Evolutionary conservation across 495 filamentous ascomycete species (phyloP).

Genomic region (Neurospora sp.): DNA sequence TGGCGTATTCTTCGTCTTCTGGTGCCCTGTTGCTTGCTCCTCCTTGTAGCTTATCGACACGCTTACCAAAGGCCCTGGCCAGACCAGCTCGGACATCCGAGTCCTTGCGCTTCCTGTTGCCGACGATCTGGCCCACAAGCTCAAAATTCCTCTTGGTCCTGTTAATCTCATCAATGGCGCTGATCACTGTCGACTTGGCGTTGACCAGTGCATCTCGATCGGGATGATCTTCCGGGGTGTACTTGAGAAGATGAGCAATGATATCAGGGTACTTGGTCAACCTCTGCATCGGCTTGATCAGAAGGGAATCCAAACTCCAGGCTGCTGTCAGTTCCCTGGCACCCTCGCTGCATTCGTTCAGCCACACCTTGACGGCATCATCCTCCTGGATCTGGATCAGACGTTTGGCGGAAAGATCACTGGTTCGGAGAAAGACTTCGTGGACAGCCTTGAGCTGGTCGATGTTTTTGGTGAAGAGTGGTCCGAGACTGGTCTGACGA

Average conservation of each 20-base stretch:
- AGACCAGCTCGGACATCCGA: constrained; percentile 76
- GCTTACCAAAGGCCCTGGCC: constrained; percentile 76
- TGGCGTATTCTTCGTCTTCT: constrained; percentile 71
- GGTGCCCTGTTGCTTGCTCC: constrained; percentile 56
- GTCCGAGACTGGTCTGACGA: constrained; percentile 62
- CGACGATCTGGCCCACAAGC: constrained; percentile 76
- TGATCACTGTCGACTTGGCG: constrained; percentile 54
- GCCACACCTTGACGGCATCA: constrained; percentile 73
- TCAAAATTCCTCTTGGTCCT: constrained; percentile 86
- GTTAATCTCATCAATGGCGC: constrained; percentile 75
- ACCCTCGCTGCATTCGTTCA: constrained; percentile 79
- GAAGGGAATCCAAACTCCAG: constrained; percentile 86
- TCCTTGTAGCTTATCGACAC: constrained; percentile 59
- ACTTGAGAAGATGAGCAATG: constrained; percentile 63
- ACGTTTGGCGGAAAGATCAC: constrained; percentile 71
- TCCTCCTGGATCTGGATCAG: constrained; percentile 63
- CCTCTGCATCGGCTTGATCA: constrained; percentile 92
- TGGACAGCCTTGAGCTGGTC: constrained; percentile 75
- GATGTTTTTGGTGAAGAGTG: constrained; percentile 65
- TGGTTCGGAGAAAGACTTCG: constrained; percentile 75
- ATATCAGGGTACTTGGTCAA: constrained; percentile 87
- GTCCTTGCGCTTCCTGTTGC: constrained; percentile 71
- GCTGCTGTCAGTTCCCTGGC: constrained; percentile 82
- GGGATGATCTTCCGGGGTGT: constrained; percentile 71
- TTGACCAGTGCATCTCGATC: constrained; percentile 58